A percentile compares a stretch with the other conserved stretches of the same genome.
Evolutionary conservation across 176 grass and related monocot genomes (phyloP).

Genomic region (Avena sativa): DNA sequence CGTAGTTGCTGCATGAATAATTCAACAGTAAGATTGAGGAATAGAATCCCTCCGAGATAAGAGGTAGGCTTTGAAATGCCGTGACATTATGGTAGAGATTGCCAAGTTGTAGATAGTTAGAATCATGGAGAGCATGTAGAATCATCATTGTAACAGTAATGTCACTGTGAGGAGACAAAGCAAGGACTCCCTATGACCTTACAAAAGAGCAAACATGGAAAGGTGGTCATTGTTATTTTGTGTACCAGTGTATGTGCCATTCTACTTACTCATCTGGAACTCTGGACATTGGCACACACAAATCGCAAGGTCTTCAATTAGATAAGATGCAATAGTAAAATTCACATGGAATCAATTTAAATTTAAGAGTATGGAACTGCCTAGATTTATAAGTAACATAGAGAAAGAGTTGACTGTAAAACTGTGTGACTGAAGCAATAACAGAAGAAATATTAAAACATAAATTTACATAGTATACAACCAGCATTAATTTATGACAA

Average conservation of each 20-base stretch:
- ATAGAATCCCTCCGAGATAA: neutral
- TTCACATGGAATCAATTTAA: neutral
- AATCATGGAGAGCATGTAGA: neutral
- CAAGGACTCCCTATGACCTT: neutral
- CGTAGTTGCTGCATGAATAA: constrained; percentile 84
- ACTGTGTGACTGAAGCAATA: neutral
- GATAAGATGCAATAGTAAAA: constrained; percentile 1
- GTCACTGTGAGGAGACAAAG: neutral
- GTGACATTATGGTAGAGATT: neutral
- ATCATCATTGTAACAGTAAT: neutral
- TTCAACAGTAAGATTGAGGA: neutral
- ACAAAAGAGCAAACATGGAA: neutral
- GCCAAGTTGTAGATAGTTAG: neutral
- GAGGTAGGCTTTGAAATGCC: neutral
- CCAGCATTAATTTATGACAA: neutral
- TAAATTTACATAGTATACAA: neutral
- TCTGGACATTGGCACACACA: neutral
- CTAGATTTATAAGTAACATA: neutral
- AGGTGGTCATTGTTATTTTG: neutral
- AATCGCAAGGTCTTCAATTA: neutral
- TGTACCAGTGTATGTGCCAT: neutral
- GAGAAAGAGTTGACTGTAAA: neutral
- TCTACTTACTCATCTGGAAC: neutral
- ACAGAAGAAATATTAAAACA: neutral
- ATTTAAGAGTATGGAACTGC: neutral